Conservation (phyloP, 768 basidiomycete species). For the Gautieria morchelliformis region DNA sequence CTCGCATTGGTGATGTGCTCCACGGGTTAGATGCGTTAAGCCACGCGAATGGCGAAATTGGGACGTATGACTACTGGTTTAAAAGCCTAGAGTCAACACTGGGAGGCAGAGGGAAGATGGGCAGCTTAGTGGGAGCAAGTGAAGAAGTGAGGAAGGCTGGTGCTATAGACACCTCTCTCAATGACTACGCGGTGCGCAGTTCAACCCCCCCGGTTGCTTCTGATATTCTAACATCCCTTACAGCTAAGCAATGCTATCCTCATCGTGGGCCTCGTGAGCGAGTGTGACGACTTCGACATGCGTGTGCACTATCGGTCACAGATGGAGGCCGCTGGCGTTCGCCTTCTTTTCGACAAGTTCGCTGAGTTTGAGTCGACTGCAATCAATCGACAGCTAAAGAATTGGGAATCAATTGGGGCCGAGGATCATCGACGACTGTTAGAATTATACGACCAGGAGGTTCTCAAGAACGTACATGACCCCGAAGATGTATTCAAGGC, state of each 20-base stretch:
- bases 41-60: constrained; percentile 46
- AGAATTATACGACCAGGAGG: constrained; percentile 66
- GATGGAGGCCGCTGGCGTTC: constrained; percentile 83
- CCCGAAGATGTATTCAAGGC: constrained; percentile 85
- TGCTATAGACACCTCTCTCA: constrained; percentile 56
- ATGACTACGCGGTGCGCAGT: constrained; percentile 74
- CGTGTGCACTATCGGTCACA: constrained; percentile 80
- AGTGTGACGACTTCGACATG: constrained; percentile 69
- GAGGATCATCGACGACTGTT: constrained; percentile 67
- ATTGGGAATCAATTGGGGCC: constrained; percentile 51
- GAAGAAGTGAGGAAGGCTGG: constrained; percentile 71
- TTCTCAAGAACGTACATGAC: constrained; percentile 66
- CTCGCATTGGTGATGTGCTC: constrained; percentile 58
- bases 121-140: constrained; percentile 89
- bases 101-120: constrained; percentile 86
- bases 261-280: constrained; percentile 55
- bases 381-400: constrained; percentile 58
- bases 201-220: not conserved
- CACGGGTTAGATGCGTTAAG: constrained; percentile 69
- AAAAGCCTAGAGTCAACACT: constrained; percentile 67
- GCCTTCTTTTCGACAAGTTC: constrained; percentile 61
- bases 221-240: constrained; percentile 3
- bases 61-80: constrained; percentile 83
- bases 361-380: constrained; percentile 50
- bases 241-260: constrained; percentile 67